phyloP scores from a whole-genome alignment of 2,329 filamentous ascomycete genomes.

The Scortechinia acanthostroma region DNA sequence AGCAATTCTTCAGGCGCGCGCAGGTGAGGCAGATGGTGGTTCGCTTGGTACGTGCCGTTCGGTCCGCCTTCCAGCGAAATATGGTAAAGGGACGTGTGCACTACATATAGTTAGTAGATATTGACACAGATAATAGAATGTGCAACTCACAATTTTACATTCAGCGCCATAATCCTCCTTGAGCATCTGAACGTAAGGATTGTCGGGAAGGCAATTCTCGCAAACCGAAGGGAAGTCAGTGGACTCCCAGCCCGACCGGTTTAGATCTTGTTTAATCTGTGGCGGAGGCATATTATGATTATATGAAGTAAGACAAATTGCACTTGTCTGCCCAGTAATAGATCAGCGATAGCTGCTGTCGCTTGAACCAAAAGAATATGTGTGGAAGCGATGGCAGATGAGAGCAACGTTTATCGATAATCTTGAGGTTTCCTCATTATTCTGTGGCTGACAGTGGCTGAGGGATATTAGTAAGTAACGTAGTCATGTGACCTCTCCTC shows the following conservation, averaged over 20 bases:
- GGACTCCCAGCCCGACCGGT: constrained; percentile 91
- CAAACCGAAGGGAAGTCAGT: constrained; percentile 83
- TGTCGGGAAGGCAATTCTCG: constrained; percentile 90
- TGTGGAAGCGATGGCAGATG: too few relatives aligned
- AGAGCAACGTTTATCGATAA: too few relatives aligned
- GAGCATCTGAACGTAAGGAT: constrained; percentile 97
- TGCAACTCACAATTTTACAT: constrained; percentile 69
- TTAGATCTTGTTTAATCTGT: constrained; percentile 92
- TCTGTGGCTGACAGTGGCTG: too few relatives aligned
- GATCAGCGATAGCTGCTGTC: too few relatives aligned
- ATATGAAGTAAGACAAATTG: too few relatives aligned
- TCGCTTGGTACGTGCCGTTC: constrained; percentile 81
- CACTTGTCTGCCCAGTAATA: too few relatives aligned
- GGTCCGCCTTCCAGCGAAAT: constrained; percentile 89
- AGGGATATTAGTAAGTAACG: too few relatives aligned
- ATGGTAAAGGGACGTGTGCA: constrained; percentile 94
- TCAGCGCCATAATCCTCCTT: constrained; percentile 92
- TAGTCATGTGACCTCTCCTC: too few relatives aligned
- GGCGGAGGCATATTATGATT: too few relatives aligned
- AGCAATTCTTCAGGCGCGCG: constrained; percentile 95
- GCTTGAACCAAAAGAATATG: too few relatives aligned
- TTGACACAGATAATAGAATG: too few relatives aligned
- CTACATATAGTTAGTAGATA: constrained; percentile 2
- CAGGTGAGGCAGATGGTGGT: constrained; percentile 96
- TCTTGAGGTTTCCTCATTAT: too few relatives aligned